A percentile compares a stretch with the other conserved stretches of the same genome.
These are phyloP conservation scores for Ogataea paradorogensis DNA, from an alignment of 805 yeast genomes.

Conservation along the genomic window DNA sequence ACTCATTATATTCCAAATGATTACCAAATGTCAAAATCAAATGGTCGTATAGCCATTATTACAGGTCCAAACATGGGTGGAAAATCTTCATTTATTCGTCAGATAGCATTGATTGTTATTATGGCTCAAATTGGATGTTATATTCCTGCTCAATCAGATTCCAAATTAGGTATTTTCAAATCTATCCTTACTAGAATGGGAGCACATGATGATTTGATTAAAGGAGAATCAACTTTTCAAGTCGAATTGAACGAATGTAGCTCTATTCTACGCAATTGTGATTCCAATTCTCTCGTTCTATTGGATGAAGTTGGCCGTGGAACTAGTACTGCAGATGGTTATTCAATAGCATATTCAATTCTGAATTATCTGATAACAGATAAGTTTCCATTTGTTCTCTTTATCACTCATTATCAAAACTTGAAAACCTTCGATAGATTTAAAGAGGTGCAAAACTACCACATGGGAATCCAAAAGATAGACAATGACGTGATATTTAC, in stretches of 20 bases:
- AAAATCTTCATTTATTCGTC: slow-evolving; percentile 72
- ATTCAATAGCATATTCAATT: slow-evolving; percentile 74
- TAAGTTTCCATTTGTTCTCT: slow-evolving; percentile 56
- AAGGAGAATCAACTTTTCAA: slow-evolving; percentile 81
- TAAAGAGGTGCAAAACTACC: slow-evolving; percentile 52
- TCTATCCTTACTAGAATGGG: slow-evolving; percentile 64
- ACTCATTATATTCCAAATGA: slow-evolving; percentile 62
- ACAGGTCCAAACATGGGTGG: slow-evolving; percentile 94
- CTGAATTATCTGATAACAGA: slow-evolving; percentile 52
- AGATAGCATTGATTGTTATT: slow-evolving; percentile 64
- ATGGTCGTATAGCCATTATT: slow-evolving; percentile 56
- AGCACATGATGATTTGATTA: slow-evolving; percentile 71
- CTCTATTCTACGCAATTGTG: slow-evolving; percentile 49
- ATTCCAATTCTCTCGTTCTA: slow-evolving; percentile 55
- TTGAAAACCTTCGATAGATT: slow-evolving; percentile 50
- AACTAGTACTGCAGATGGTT: slow-evolving; percentile 69
- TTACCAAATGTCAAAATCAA: slow-evolving; percentile 44
- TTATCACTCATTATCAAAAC: slow-evolving; percentile 82
- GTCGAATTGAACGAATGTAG: slow-evolving; percentile 69
- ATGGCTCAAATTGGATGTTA: slow-evolving; percentile 78
- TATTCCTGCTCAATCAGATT: slow-evolving; percentile 62
- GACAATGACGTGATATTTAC: slow-evolving; percentile 42
- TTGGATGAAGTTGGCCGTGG: slow-evolving; percentile 81
- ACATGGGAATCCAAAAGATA: slow-evolving; percentile 54
- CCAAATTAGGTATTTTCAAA: slow-evolving; percentile 58